Conservation (phyloP, 164 flowering plant species). For the Platanus orientalis region DNA sequence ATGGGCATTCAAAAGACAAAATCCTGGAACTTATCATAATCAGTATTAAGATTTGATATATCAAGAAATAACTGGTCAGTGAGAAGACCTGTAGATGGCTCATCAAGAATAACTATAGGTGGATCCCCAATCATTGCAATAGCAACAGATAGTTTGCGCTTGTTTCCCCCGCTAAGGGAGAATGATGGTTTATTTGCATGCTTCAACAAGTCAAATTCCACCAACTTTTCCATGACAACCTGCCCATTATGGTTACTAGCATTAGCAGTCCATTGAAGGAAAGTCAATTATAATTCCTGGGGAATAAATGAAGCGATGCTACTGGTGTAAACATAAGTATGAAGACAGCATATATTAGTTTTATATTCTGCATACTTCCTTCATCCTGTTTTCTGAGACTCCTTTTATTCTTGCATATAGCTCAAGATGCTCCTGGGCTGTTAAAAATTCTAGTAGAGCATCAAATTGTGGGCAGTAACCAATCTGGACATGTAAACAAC, state of each 20-base stretch:
- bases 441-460: constrained; percentile 77
- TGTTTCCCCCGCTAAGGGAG: constrained; percentile 95
- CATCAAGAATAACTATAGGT: constrained; percentile 95
- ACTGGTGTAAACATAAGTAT: neutral
- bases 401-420: constrained; percentile 97
- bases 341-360: neutral
- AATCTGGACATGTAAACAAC: constrained; percentile 42
- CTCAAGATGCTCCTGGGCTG: constrained; percentile 91
- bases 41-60: neutral
- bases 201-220: constrained; percentile 88
- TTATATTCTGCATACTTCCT: constrained; percentile 46
- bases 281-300: neutral
- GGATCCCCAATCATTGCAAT: constrained; percentile 99
- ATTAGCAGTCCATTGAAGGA: constrained; percentile 5
- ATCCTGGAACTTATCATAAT: neutral
- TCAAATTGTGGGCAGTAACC: constrained; percentile 99
- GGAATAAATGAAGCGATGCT: neutral
- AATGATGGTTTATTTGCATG: constrained; percentile 83
- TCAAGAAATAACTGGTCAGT: neutral
- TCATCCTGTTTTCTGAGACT: constrained; percentile 57
- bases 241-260: constrained; percentile 23
- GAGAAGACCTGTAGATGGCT: constrained; percentile 87
- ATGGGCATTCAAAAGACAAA: too few relatives aligned
- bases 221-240: constrained; percentile 82
- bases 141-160: constrained; percentile 93